A percentile compares a stretch with the other conserved stretches of the same genome.
These are phyloP conservation scores for Epichloe amarillans DNA, from an alignment of 2,329 filamentous ascomycete genomes.

Conservation along the genomic window DNA sequence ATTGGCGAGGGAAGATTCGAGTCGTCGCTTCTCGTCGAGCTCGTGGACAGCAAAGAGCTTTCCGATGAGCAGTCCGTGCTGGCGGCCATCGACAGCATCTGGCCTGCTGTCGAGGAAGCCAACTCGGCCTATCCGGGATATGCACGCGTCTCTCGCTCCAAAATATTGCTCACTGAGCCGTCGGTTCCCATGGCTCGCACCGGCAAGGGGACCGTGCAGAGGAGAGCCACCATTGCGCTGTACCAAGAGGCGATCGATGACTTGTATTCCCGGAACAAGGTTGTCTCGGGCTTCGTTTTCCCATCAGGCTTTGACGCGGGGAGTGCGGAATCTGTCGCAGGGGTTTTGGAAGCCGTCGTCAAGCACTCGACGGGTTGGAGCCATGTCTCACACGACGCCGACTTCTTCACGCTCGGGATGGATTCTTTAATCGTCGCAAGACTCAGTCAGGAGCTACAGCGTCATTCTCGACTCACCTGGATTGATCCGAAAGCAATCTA, in stretches of 20 bases:
- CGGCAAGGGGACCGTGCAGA: conserved; percentile 5
- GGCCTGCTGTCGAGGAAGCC: conserved; percentile 2
- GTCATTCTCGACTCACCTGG: not conserved
- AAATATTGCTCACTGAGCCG: not conserved
- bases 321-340: not conserved
- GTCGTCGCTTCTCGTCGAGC: not conserved
- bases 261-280: conserved; percentile 2
- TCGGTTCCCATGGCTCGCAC: conserved; percentile 2
- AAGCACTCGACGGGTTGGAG: not conserved
- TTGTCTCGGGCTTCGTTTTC: too few relatives aligned
- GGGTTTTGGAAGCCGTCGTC: not conserved
- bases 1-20: conserved; percentile 2
- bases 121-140: conserved; percentile 2
- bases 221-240: conserved; percentile 5
- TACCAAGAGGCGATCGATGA: conserved; percentile 6
- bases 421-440: conserved; percentile 4
- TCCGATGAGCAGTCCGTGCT: not conserved
- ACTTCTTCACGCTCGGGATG: conserved; percentile 6
- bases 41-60: not conserved
- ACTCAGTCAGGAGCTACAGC: not conserved
- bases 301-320: not conserved
- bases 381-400: not conserved
- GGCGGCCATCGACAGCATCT: conserved; percentile 1
- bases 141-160: conserved; percentile 1
- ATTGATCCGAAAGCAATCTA: not conserved